Base-by-base conservation (phyloP, 371 early-diverging fungal species). In the Mortierella sp. region DNA sequence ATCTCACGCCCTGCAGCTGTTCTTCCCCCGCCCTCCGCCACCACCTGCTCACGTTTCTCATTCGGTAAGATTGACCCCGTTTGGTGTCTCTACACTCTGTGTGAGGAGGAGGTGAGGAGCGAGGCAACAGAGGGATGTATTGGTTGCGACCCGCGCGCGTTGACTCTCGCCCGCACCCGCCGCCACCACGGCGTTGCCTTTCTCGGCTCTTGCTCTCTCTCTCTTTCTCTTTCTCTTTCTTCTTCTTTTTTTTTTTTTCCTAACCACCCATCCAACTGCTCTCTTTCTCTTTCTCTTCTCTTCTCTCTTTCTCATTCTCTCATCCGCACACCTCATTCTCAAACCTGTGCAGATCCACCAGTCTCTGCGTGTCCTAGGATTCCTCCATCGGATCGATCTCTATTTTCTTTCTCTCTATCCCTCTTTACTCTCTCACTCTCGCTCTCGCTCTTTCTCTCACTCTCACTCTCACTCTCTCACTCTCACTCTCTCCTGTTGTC, bases 231-330 rank as follows among this genome's bases (percentile, higher is more conserved):
- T 21, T 68, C 47, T 30, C 56, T 60, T 16, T 61, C 56, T 46
- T 55, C 46, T 62, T 64, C 55, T 57, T 57, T 57, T 57, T 57
- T 43, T 28, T 26, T 6, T 57, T 30, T 15, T 11, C 21, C 19
- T 26, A 6, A 29, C 30, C 16, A 29, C 28, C 37, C 23, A n/a
- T 51, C 51, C 44, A 51, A 9, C 44, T 64, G 19, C 51, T 50
- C 30, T 52, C 37, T 45, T 19, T 21, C 48, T 46, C 65, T 65
- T 64, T 61, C 69, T 61, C 65, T 65, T 65, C 65, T 60, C 48
- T 56, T 48, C 59, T 48, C 64, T 26, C 30, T 50, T 44, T 44
- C 56, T 29, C 12, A 26, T 25, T 15, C 63, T 60, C 45, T 59
- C 30, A 57, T n/a, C 47, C 53, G 57, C 60, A 55, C 57, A 5